Evolutionary conservation across 169 alveolate genomes (phyloP).

Genomic region (Eimeria praecox): DNA sequence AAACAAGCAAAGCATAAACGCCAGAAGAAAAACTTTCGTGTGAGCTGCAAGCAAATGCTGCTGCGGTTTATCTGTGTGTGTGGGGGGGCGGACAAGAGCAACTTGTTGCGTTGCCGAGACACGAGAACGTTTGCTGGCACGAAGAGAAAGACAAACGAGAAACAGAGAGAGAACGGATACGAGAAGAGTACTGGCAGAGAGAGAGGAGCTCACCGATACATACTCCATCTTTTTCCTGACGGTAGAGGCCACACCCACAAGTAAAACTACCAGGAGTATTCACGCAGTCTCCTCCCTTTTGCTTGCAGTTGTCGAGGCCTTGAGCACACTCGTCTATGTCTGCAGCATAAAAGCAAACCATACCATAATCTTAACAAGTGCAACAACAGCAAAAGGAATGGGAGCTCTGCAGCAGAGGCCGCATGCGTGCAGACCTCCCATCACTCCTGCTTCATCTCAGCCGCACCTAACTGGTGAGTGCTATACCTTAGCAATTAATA

Average conservation of each 20-base stretch:
- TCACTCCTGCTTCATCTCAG: background rate
- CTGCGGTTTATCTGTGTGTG: background rate
- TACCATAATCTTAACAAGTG: background rate
- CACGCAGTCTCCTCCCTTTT: slow-evolving; percentile 54
- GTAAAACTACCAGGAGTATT: slow-evolving; percentile 69
- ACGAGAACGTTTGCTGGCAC: background rate
- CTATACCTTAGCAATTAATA: background rate
- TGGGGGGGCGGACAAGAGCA: background rate
- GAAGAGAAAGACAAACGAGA: background rate
- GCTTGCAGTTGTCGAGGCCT: slow-evolving; percentile 55
- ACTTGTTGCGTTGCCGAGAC: background rate
- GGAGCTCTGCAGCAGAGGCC: background rate
- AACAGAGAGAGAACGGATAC: background rate
- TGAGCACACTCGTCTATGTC: slow-evolving; percentile 66
- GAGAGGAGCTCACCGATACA: slow-evolving; percentile 43
- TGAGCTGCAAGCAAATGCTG: background rate
- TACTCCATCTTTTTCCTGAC: slow-evolving; percentile 30
- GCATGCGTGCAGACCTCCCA: background rate
- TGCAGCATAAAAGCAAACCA: background rate
- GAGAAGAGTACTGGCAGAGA: background rate
- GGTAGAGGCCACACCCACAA: slow-evolving; percentile 63
- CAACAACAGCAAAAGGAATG: background rate
- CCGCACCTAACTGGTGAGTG: background rate
- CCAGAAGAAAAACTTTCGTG: too few relatives aligned
- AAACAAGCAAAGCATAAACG: background rate